Percentiles rank a stretch among this genome's conserved stretches.
Evolutionary conservation across 1,139 yeast species (phyloP).

Genomic region (Pneumocystis murina): DNA sequence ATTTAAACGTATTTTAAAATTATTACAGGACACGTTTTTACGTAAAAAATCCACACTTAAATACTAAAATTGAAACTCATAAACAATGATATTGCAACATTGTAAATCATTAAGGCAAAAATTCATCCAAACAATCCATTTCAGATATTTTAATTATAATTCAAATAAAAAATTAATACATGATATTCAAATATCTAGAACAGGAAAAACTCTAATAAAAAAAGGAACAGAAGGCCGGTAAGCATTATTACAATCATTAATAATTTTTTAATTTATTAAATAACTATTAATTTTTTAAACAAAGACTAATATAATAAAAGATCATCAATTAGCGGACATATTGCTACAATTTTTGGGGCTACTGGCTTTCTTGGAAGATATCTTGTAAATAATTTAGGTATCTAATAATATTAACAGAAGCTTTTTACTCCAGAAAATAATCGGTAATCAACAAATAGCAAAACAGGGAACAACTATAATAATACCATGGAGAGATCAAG

Average conservation of each 20-base stretch:
- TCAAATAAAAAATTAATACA: slow-evolving; percentile 23
- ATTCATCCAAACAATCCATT: neutral
- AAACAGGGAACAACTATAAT: slow-evolving; percentile 67
- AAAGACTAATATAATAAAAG: slow-evolving; percentile 21
- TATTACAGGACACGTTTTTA: neutral
- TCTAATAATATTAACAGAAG: slow-evolving; percentile 1
- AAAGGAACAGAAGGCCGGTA: slow-evolving; percentile 57
- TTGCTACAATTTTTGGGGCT: slow-evolving; percentile 81
- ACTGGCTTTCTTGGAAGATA: slow-evolving; percentile 68
- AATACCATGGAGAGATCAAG: slow-evolving; percentile 67
- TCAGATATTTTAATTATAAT: neutral
- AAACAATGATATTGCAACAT: neutral
- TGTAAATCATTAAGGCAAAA: neutral
- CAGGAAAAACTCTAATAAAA: slow-evolving; percentile 57
- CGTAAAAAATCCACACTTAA: neutral
- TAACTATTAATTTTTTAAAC: neutral
- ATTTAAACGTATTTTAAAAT: neutral
- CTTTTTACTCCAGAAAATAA: neutral
- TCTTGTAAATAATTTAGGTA: slow-evolving; percentile 43
- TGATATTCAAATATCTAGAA: slow-evolving; percentile 61
- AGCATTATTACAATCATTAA: neutral
- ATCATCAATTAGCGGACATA: slow-evolving; percentile 79
- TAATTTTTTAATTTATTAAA: neutral
- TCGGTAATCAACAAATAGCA: slow-evolving; percentile 26
- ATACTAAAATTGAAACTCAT: neutral